A percentile compares a stretch with the other conserved stretches of the same genome.
These are phyloP conservation scores for Arabidopsis hybrid DNA, from an alignment of 441 rosid species.

Conservation along the genomic window DNA sequence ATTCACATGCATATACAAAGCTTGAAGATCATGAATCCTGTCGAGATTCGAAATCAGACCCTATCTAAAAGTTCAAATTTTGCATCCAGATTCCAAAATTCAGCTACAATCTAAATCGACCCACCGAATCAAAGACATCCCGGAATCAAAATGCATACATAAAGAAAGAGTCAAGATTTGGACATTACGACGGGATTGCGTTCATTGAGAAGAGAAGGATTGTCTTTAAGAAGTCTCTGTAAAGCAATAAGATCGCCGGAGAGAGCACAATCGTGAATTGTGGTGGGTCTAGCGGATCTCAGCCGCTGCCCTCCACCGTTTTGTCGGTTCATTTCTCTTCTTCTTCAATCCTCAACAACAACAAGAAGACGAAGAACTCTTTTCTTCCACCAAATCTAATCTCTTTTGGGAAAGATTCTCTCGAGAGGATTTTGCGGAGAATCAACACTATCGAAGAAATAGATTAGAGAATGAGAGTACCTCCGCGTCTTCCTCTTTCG, in stretches of 20 bases:
- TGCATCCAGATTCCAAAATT: background rate
- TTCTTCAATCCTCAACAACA: background rate
- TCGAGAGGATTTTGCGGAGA: slow-evolving; percentile 3
- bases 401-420: slow-evolving; percentile 2
- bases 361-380: background rate
- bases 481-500: slow-evolving; percentile 45
- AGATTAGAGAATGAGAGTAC: slow-evolving; percentile 16
- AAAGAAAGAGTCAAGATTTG: background rate
- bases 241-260: slow-evolving; percentile 78
- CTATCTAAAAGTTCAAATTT: background rate
- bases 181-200: slow-evolving; percentile 77
- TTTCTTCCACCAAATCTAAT: background rate
- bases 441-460: background rate
- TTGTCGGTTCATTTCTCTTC: slow-evolving; percentile 59
- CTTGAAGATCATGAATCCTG: too few relatives aligned
- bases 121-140: too few relatives aligned
- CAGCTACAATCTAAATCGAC: background rate
- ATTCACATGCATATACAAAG: background rate
- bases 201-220: slow-evolving; percentile 81
- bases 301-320: slow-evolving; percentile 58
- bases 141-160: background rate
- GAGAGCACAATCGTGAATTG: slow-evolving; percentile 84
- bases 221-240: slow-evolving; percentile 72
- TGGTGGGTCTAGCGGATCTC: slow-evolving; percentile 74
- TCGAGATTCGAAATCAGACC: too few relatives aligned